Conservation (phyloP, 139 green algal species). For the Chlorella sp. region DNA sequence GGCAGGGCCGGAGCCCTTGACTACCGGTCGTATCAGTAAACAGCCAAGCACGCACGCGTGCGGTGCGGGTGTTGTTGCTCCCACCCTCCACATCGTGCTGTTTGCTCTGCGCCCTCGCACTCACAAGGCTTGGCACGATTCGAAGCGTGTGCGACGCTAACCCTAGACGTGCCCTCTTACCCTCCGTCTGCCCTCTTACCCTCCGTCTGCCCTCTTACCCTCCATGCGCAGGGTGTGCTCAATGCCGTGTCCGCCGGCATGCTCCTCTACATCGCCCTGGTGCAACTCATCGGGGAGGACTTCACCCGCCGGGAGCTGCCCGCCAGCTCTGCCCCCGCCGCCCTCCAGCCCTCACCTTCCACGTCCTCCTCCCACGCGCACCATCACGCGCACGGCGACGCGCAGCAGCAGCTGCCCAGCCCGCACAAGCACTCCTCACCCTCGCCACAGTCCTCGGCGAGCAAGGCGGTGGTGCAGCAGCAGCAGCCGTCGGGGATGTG, state of each 20-base stretch:
- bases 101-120: too few species aligned
- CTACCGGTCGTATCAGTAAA: too few species aligned
- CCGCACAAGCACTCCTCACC: too few species aligned
- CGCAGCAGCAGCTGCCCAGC: neutral
- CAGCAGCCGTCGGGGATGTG: too few species aligned
- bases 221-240: slow-evolving; percentile 12
- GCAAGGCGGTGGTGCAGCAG: neutral
- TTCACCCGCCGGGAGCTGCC: neutral
- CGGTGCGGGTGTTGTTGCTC: neutral
- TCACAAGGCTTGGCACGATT: too few species aligned
- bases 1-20: neutral
- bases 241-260: slow-evolving; percentile 27
- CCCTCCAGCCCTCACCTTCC: neutral
- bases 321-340: too few species aligned
- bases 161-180: too few species aligned
- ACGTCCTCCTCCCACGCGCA: neutral
- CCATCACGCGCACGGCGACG: neutral
- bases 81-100: too few species aligned
- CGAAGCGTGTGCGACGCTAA: too few species aligned
- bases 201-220: neutral
- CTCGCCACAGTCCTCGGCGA: too few species aligned
- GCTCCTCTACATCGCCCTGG: slow-evolving; percentile 32
- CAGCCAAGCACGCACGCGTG: too few species aligned
- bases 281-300: slow-evolving; percentile 16
- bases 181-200: too few species aligned